Evolutionary conservation across 352 stramenopile genomes (phyloP).

Genomic region (Globisporangium paroecandrum): DNA sequence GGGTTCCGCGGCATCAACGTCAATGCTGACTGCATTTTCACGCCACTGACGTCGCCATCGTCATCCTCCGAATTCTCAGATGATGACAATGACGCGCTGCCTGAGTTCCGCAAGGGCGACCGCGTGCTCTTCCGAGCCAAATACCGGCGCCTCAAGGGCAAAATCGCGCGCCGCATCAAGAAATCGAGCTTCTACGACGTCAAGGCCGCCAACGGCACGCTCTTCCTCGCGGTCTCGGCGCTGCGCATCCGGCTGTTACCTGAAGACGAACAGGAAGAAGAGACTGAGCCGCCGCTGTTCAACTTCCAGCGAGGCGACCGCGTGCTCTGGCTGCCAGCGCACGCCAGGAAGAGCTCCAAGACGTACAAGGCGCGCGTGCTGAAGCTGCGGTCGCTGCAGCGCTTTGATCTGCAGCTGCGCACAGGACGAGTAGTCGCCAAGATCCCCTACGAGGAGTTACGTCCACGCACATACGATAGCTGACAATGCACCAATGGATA

Average conservation of each 20-base stretch:
- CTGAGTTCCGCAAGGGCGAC: slow-evolving; percentile 46
- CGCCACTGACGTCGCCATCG: slow-evolving; percentile 35
- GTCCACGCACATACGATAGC: slow-evolving; percentile 19
- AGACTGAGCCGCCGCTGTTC: slow-evolving; percentile 13
- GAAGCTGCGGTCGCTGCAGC: slow-evolving; percentile 33
- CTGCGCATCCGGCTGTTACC: slow-evolving; percentile 39
- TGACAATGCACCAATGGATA: slow-evolving; percentile 5
- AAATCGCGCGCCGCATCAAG: slow-evolving; percentile 32
- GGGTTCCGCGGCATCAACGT: slow-evolving; percentile 40
- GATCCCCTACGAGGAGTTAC: slow-evolving; percentile 40
- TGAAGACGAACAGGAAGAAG: slow-evolving; percentile 12
- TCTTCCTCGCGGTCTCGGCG: slow-evolving; percentile 42
- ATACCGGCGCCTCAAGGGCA: slow-evolving; percentile 33
- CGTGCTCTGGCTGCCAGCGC: slow-evolving; percentile 32
- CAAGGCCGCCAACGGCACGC: slow-evolving; percentile 36
- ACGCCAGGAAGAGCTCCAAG: not conserved
- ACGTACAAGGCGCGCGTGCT: slow-evolving; percentile 51
- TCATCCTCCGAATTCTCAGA: slow-evolving; percentile 20
- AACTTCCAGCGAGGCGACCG: slow-evolving; percentile 32
- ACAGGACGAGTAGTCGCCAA: slow-evolving; percentile 39
- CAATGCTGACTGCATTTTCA: slow-evolving; percentile 44
- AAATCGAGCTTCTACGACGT: slow-evolving; percentile 60
- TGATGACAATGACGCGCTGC: slow-evolving; percentile 12
- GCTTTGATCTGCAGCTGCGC: slow-evolving; percentile 48
- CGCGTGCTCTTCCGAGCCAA: slow-evolving; percentile 43